Evolutionary conservation across 352 stramenopile species (phyloP).

Genomic region (Phytophthora ohioensis): DNA sequence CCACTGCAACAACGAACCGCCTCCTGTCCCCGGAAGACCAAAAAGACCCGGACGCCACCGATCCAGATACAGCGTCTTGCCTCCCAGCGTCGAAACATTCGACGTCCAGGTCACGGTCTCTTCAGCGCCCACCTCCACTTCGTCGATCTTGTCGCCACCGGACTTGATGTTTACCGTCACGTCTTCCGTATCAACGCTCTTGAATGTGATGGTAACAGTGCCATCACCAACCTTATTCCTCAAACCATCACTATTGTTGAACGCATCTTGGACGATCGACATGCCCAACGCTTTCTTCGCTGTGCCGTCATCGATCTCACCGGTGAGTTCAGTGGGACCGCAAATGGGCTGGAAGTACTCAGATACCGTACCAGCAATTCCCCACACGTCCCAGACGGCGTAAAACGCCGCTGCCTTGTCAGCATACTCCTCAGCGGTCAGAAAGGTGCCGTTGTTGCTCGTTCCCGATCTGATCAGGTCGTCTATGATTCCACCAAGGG

Average conservation of each 20-base stretch:
- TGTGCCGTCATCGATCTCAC: conserved; percentile 45
- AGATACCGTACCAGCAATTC: conserved; percentile 36
- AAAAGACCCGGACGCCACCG: no score
- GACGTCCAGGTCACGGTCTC: conserved; percentile 35
- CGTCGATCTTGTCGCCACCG: conserved; percentile 29
- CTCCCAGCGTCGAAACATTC: conserved; percentile 28
- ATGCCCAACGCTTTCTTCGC: conserved; percentile 41
- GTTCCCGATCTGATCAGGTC: conserved; percentile 42
- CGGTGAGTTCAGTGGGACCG: conserved; percentile 43
- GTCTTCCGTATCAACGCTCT: conserved; percentile 36
- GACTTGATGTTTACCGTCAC: conserved; percentile 47
- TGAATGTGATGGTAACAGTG: conserved; percentile 34
- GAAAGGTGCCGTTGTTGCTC: conserved; percentile 33
- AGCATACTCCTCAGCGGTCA: conserved; percentile 40
- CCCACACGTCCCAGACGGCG: conserved; percentile 48
- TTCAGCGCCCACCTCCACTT: conserved; percentile 31
- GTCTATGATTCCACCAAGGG: conserved; percentile 47
- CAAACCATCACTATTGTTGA: conserved; percentile 34
- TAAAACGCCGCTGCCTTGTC: conserved; percentile 45
- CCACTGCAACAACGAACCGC: conserved; percentile 31
- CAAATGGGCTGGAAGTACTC: conserved; percentile 59
- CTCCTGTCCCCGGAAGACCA: no score
- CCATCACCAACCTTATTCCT: conserved; percentile 33
- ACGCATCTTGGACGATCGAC: conserved; percentile 41
- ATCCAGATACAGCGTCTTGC: conserved; percentile 47